Conservation (phyloP, 371 early-diverging fungal genomes). For the Mortierella sp. region DNA sequence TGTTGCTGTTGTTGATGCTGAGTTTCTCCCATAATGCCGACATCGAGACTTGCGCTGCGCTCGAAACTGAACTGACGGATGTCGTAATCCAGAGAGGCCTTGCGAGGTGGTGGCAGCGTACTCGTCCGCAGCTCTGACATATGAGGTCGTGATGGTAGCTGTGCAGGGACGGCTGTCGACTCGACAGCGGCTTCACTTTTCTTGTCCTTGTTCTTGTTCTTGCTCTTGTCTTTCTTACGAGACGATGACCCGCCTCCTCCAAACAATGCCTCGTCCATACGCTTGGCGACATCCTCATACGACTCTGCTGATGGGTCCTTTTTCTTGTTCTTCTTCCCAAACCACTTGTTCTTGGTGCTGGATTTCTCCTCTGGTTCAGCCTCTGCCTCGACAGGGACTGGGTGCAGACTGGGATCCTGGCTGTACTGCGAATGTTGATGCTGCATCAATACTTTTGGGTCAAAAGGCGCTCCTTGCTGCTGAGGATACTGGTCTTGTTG, state of each 20-base stretch:
- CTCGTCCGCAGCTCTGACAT: not conserved
- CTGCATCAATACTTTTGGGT: conserved; percentile 9
- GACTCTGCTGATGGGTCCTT: conserved; percentile 22
- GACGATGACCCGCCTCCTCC: conserved; percentile 19
- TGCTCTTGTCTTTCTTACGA: conserved; percentile 25
- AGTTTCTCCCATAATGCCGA: not conserved
- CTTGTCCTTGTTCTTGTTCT: conserved; percentile 20
- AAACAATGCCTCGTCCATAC: conserved; percentile 52
- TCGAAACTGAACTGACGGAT: not conserved
- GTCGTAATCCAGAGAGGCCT: conserved; percentile 16
- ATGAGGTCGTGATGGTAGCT: not conserved
- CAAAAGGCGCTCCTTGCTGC: conserved; percentile 20
- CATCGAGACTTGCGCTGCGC: conserved; percentile 5
- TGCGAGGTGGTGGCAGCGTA: conserved; percentile 13
- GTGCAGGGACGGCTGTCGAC: not conserved
- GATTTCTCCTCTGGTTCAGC: conserved; percentile 10
- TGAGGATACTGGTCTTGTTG: conserved; percentile 24
- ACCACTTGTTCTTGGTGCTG: conserved; percentile 33
- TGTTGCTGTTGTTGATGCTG: conserved; percentile 4
- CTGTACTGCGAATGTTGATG: conserved; percentile 12
- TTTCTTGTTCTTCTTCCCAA: conserved; percentile 33
- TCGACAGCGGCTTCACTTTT: conserved; percentile 1
- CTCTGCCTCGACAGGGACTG: conserved; percentile 5
- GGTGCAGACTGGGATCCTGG: conserved; percentile 30
- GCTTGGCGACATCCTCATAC: conserved; percentile 40